Conservation (phyloP, 2,329 filamentous ascomycete species). For the Huntiella savannae region DNA sequence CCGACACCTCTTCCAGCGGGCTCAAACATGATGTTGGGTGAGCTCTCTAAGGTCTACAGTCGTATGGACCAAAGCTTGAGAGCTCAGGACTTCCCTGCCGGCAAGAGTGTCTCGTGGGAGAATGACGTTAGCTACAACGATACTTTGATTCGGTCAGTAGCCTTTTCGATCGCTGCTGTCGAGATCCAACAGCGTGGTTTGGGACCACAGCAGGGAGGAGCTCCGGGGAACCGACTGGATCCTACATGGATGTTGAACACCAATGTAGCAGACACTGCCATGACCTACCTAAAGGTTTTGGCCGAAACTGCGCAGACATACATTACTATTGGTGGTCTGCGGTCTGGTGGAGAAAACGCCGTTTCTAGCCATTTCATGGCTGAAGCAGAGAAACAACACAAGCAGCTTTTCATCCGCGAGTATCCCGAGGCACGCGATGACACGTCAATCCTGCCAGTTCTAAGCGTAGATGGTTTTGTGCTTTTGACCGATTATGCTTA, state of each 20-base stretch:
- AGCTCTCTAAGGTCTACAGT: slow-evolving; percentile 41
- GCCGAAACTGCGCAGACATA: slow-evolving; percentile 80
- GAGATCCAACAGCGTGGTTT: slow-evolving; percentile 86
- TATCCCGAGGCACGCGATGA: slow-evolving; percentile 21
- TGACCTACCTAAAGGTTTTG: slow-evolving; percentile 75
- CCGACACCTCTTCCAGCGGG: too few relatives aligned
- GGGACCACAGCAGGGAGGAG: slow-evolving; percentile 21
- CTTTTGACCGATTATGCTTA: slow-evolving; percentile 68
- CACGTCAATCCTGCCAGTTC: slow-evolving; percentile 32
- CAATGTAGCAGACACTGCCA: slow-evolving; percentile 53
- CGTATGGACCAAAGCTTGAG: slow-evolving; percentile 39
- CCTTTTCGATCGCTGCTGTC: slow-evolving; percentile 67
- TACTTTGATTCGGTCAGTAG: slow-evolving; percentile 46
- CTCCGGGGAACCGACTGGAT: slow-evolving; percentile 1
- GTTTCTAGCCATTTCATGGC: slow-evolving; percentile 14
- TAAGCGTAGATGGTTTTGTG: slow-evolving; percentile 53
- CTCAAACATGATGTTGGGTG: slow-evolving; percentile 21
- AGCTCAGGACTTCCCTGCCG: slow-evolving; percentile 32
- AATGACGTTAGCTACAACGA: slow-evolving; percentile 25
- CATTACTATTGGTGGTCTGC: slow-evolving; percentile 54
- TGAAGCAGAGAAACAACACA: slow-evolving; percentile 7
- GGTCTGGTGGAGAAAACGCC: slow-evolving; percentile 19
- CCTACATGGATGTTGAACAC: neutral
- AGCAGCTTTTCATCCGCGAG: slow-evolving; percentile 10
- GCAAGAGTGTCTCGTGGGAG: slow-evolving; percentile 16